phyloP scores from a whole-genome alignment of 108 stramenopile genomes.

The Nannochloropsis gaditana region DNA sequence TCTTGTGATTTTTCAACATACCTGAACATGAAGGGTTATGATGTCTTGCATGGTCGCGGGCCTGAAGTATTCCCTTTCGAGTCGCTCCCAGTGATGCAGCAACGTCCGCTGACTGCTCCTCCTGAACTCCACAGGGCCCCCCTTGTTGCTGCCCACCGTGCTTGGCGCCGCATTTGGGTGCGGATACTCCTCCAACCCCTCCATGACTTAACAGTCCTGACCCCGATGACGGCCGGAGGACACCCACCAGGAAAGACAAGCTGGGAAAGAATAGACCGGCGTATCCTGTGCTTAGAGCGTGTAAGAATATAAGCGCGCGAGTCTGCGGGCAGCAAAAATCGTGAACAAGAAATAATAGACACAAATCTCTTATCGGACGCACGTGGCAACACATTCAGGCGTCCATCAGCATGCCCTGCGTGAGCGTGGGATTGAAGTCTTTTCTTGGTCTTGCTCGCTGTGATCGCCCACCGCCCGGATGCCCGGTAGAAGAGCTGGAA shows the following conservation, averaged over 20 bases:
- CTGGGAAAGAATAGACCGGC: too few relatives aligned
- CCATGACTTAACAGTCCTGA: background rate
- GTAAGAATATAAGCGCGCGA: too few relatives aligned
- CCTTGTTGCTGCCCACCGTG: background rate
- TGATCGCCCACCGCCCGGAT: too few relatives aligned
- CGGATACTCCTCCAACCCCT: constrained; percentile 5
- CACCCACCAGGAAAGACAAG: background rate
- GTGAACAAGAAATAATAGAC: too few relatives aligned
- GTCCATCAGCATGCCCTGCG: too few relatives aligned
- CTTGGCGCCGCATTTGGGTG: background rate
- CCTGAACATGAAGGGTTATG: background rate
- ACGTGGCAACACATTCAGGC: too few relatives aligned
- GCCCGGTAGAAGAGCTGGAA: too few relatives aligned
- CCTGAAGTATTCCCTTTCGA: constrained; percentile 12
- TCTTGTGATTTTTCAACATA: background rate
- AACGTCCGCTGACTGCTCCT: background rate
- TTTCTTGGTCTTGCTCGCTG: too few relatives aligned
- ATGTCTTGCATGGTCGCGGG: background rate
- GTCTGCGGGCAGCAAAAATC: too few relatives aligned
- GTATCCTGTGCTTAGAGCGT: too few relatives aligned
- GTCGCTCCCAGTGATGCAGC: background rate
- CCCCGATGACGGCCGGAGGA: background rate
- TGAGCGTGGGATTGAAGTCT: too few relatives aligned
- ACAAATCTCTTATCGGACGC: too few relatives aligned
- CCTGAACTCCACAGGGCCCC: background rate